A percentile compares a stretch with the other conserved stretches of the same genome.
Evolutionary conservation across 305 asterid genomes (phyloP).

Genomic region (Andrographis paniculata): DNA sequence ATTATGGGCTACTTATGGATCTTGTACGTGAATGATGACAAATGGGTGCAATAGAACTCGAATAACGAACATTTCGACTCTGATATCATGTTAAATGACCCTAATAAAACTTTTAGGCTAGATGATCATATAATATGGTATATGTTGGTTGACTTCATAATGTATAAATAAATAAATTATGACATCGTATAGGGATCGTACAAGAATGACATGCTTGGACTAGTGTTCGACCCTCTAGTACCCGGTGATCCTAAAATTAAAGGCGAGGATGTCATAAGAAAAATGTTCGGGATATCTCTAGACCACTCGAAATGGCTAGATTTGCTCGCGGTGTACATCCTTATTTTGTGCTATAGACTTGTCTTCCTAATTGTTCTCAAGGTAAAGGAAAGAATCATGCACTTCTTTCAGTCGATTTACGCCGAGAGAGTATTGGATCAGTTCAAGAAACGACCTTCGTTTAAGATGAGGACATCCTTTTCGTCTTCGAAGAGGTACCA

Average conservation of each 20-base stretch:
- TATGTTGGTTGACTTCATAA: too few species aligned
- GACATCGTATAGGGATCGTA: conserved; percentile 38
- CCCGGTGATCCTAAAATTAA: conserved; percentile 42
- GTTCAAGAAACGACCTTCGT: conserved; percentile 40
- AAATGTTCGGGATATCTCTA: conserved; percentile 35
- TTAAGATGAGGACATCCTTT: conserved; percentile 37
- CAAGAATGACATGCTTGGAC: conserved; percentile 58
- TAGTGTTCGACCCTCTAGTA: conserved; percentile 44
- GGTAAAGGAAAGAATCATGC: conserved; percentile 35
- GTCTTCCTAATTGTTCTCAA: conserved; percentile 48
- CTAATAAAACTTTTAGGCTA: too few species aligned
- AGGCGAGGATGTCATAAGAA: conserved; percentile 39
- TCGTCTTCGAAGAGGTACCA: conserved; percentile 27
- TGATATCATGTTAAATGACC: too few species aligned
- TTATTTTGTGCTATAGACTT: conserved; percentile 41
- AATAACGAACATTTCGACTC: too few species aligned
- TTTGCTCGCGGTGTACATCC: conserved; percentile 36
- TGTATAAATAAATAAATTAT: too few species aligned
- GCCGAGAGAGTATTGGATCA: conserved; percentile 36
- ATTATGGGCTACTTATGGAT: too few species aligned
- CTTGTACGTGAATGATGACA: too few species aligned
- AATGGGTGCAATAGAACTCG: too few species aligned
- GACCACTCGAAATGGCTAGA: conserved; percentile 75
- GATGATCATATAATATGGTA: too few species aligned
- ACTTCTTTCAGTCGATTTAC: conserved; percentile 38